Evolutionary conservation across 805 yeast genomes (phyloP), one percentile per base, ranked within the genome.

Genomic region (Trichomonascus vanleenenianus): DNA sequence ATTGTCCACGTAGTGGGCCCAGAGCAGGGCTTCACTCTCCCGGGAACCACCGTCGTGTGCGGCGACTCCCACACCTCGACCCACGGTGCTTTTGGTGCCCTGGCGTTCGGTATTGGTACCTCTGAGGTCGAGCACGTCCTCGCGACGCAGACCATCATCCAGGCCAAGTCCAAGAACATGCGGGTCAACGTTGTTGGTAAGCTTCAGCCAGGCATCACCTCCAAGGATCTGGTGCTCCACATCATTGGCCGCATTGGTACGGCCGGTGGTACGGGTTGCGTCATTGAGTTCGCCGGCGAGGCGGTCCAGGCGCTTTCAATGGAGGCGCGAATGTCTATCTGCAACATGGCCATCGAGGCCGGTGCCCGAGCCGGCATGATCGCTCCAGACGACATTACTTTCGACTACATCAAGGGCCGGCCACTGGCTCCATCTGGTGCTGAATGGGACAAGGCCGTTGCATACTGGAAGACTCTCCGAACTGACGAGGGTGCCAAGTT

Each of bases 301-400:
- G 97, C 97, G 47, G 89, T 93, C 58, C 86, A 84, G 66, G 78
- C 75, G 52, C 75, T 93, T 51, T 78, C 95, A 30, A 87, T 93
- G 88, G 98, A 93, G 70, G 96, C 97, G 9, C 79, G 98, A 70
- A 93, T 93, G 98, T 88, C 97, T 45, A 93, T 93, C 73, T 93
- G 98, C 76, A 93, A 93, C 66, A 93, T 93, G 98, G 82, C 97
- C 39, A 91, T 93, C 60, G 98, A 93, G 72, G 98, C 84, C 49
- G 98, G 98, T 71, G 98, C 98, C 14, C 83, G 98, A 72, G 97
- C 98, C 22, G 98, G 98, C 69, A 87, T 93, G 97, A 91, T 93
- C 64, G 85, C 83, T 54, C 98, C 98, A 8, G 98, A 93, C 63
- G 84, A 88, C 53, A 80, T 65, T 44, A 91, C 97, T 25, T 85